Evolutionary conservation across 495 filamentous ascomycete species (phyloP), one percentile per base, ranked within the genome.

Genomic region (Parathielavia appendiculata): DNA sequence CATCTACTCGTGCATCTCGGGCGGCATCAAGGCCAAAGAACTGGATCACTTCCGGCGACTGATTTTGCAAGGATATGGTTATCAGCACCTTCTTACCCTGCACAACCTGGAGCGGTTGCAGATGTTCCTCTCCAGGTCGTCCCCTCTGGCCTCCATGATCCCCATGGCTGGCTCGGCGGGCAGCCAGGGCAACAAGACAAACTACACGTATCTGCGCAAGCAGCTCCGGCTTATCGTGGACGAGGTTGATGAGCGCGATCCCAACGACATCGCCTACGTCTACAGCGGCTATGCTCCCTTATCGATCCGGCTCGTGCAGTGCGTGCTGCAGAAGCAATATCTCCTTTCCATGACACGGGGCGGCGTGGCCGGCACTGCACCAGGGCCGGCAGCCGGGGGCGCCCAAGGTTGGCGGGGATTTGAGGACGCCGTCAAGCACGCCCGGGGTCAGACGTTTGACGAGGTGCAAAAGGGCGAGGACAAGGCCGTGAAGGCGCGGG

Each of bases 201-300:
- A 96, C 67, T 98, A 97, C 76, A 83, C 82, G 23, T 88, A 89
- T 66, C 77, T 97, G 13, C 87, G 95, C 35, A 91, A 90, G 68
- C 82, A 83, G 59, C 84, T 99, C 26, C 83, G 86, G 23, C 82
- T 99, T 49, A 92, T 97, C 61, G 87, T 96, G 53, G 92, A 97
- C 69, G 95, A 99, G 69, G 92, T 97, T 57, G 92, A 95, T 67
- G 95, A 97, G 70, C 85, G 92, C 46, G 90, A 96, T n/a, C 95
- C 95, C 10, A 86, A 92, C 63, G 95, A 99, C 60, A 89, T 97
- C 60, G 89, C 95, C 11, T 99, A 97, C 67, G 92, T 95, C 36
- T 99, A 96, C 76, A 92, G 88, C 62, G 95, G 95, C 46, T 97
- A 97, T 69, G 95, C 95, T 7, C 93, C 95, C 3, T 81, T 99